Percentiles rank a stretch among this genome's conserved stretches.
Evolutionary conservation across 352 stramenopile species (phyloP).

Genomic region (Pythium phragmitis): DNA sequence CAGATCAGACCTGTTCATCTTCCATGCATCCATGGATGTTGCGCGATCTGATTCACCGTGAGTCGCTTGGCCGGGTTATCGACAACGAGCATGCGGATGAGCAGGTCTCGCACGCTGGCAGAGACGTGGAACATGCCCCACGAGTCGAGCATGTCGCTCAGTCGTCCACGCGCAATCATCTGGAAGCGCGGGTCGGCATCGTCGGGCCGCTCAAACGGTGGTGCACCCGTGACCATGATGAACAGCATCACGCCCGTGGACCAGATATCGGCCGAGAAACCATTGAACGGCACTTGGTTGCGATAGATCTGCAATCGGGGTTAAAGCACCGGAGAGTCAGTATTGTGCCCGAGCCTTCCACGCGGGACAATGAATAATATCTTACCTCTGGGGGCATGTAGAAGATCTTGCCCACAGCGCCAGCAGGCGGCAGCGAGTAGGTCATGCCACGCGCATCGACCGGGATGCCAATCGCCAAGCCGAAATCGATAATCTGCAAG

Average conservation of each 20-base stretch:
- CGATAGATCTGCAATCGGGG: conserved; percentile 66
- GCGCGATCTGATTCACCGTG: conserved; percentile 81
- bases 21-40: conserved; percentile 79
- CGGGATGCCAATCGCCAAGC: conserved; percentile 80
- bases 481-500: conserved; percentile 85
- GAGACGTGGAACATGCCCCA: conserved; percentile 86
- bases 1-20: conserved; percentile 32
- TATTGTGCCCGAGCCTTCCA: not conserved
- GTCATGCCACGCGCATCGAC: conserved; percentile 85
- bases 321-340: not conserved
- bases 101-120: conserved; percentile 63
- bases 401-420: conserved; percentile 87
- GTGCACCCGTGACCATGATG: conserved; percentile 93
- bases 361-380: not conserved
- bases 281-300: conserved; percentile 90
- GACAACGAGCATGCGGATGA: conserved; percentile 83
- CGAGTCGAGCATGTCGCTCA: conserved; percentile 86
- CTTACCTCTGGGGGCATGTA: conserved; percentile 87
- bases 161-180: conserved; percentile 76
- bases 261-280: conserved; percentile 92
- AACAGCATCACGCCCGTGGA: conserved; percentile 93
- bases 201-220: conserved; percentile 88
- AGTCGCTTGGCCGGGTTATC: conserved; percentile 69
- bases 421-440: conserved; percentile 76
- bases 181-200: conserved; percentile 81